Evolutionary conservation across 1,139 yeast species (phyloP).

Genomic region (Blastobotrys serpentis): DNA sequence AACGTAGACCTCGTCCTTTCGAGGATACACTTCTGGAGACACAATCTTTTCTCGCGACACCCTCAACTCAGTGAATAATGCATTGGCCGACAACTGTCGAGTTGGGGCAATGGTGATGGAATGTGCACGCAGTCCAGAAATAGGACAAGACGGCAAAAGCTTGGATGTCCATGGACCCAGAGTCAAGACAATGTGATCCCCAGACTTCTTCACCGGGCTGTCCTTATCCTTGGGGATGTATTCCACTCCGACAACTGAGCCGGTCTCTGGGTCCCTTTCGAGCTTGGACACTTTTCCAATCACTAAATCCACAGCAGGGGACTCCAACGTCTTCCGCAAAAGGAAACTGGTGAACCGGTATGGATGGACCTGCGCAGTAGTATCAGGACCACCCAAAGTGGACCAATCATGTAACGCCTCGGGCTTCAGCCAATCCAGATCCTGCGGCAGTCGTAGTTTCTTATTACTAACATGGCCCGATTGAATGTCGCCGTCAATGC

Average conservation of each 20-base stretch:
- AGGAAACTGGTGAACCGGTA: conserved; percentile 84
- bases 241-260: conserved; percentile 27
- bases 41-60: conserved; percentile 37
- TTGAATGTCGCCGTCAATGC: conserved; percentile 75
- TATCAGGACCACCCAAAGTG: conserved; percentile 76
- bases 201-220: conserved; percentile 41
- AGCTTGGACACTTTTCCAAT: conserved; percentile 80
- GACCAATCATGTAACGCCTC: conserved; percentile 72
- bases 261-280: conserved; percentile 25
- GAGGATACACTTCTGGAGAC: conserved; percentile 91
- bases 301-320: conserved; percentile 80
- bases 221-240: conserved; percentile 15
- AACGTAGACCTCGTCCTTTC: conserved; percentile 92
- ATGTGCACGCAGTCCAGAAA: conserved; percentile 89
- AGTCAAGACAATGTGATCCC: conserved; percentile 76
- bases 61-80: conserved; percentile 78
- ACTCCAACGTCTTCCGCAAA: conserved; percentile 73
- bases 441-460: conserved; percentile 30
- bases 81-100: conserved; percentile 75
- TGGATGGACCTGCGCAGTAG: conserved; percentile 97
- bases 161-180: conserved; percentile 98
- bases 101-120: conserved; percentile 88
- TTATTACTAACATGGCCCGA: conserved; percentile 1
- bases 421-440: conserved; percentile 77
- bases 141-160: conserved; percentile 86